Base-by-base conservation (phyloP, 2,329 filamentous ascomycete species). In the Aspergillus melleus region DNA sequence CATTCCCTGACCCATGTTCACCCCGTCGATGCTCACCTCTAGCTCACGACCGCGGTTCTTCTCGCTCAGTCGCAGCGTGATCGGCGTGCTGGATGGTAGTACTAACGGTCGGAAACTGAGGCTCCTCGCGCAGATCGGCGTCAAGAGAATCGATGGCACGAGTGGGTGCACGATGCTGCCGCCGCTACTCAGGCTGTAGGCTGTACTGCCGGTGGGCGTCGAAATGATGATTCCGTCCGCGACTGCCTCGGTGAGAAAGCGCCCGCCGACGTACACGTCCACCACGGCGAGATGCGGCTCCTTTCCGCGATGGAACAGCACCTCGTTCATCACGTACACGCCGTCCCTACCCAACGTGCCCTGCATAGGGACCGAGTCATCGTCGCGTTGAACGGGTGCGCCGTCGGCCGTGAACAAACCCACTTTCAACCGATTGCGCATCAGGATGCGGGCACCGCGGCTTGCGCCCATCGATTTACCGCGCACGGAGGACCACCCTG, bases 151-250 rank as follows among this genome's bases (percentile, higher is more conserved):
- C 1, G 91, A 91, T 42, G 91, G 89, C 2, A 98, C 94, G 2
- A 97, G 84, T 0, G 95, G 95, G 74, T 99, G 95, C 46, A 98
- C 90, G 67, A 99, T 98, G 67, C 89, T 91, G 1, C 95, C 95
- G 3, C 95, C 95, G 2, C 90, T 90, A 65, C 90, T 95, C n/a
- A 99, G 83, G 60, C 90, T 95, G 79, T 99, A 99, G 0, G 95
- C 95, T 0, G 95, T 99, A 46, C 91, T 96, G 2, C 95, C 95
- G 0, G 95, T 99, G 0, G 95, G 95, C 0, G 94, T 97, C 64
- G 90, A 92, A 60, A 98, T 88, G 49, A 98, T 89, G 75, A 99
- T 96, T 54, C 95, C 95, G 74, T 99, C 95, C 1, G 93, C 94
- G 12, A 96, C 93, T 0, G 92, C 94, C 74, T 96, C 92, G 1